Base-by-base conservation (phyloP, 805 yeast genomes). In the Monosporozyma aerobia region DNA sequence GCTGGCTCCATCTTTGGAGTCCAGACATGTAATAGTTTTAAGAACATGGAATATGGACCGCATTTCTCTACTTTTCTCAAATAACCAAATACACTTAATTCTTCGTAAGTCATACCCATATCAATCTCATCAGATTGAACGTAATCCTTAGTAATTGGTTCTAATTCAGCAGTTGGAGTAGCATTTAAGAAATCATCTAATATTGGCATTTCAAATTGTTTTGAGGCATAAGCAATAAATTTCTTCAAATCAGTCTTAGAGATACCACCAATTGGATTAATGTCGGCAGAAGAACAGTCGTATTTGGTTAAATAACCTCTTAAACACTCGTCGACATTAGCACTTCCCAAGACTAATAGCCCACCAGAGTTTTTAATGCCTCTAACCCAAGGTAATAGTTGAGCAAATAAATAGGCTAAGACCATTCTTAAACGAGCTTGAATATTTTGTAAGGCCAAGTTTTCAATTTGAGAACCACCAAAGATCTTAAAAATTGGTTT, bases 71-170 rank as follows among this genome's bases (percentile, higher is more conserved):
- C 85, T 69, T 94, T 94, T 58, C 99, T 79, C 56, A 94, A 76
- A 54, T 86, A 78, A 13, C 99, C 99, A 73, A 94, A 90, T 6
- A 86, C 75, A 35, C 96, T 85, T 54, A 94, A 77, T 65, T 94
- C 99, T 58, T 90, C 95, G 63, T 94, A 94, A 0, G 97, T 87
- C 85, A 95, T 86, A 1, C 99, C 99, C 99, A 94, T 94, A 65
- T 94, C 99, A 13, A 80, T 82, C 69, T 94, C 99, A 68, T 94
- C 99, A 33, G 95, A 86, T 69, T 94, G 99, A 14, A 92, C 95
- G 61, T 94, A 92, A 53, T 81, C 77, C 57, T 85, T 83, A 0
- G 99, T 94, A 51, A 89, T 92, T 37, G 99, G 99, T 64, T 94
- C 99, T 50, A 94, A 77, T 67, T 94, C 99, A 0, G 99, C 99